Evolutionary conservation across 108 stramenopile genomes (phyloP).

Genomic region (Skeletonema grethae): DNA sequence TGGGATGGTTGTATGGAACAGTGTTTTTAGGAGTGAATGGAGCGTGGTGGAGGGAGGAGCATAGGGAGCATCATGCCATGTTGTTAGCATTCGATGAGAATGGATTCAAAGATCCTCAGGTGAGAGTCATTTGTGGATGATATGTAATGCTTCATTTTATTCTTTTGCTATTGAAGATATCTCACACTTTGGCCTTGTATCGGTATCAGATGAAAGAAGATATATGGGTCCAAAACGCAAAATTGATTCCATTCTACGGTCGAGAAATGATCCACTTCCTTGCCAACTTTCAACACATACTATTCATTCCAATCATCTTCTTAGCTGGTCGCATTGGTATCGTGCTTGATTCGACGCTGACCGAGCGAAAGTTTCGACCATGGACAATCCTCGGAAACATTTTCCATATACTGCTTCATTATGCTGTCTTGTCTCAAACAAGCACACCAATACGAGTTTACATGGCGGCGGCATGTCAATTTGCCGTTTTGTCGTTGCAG

Average conservation of each 20-base stretch:
- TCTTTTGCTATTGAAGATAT: not conserved
- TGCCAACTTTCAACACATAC: constrained; percentile 32
- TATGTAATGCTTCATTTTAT: not conserved
- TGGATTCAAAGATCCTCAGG: constrained; percentile 43
- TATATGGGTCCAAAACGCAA: constrained; percentile 31
- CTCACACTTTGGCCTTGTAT: not conserved
- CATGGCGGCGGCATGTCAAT: constrained; percentile 11
- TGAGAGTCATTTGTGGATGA: not conserved
- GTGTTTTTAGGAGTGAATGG: constrained; percentile 41
- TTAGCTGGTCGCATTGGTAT: constrained; percentile 30
- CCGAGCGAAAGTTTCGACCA: constrained; percentile 37
- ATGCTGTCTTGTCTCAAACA: constrained; percentile 25
- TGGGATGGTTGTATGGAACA: constrained; percentile 40
- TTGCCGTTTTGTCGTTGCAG: constrained; percentile 28
- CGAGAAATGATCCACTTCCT: constrained; percentile 31
- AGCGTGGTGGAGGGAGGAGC: constrained; percentile 40
- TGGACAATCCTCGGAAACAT: constrained; percentile 35
- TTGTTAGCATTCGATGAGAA: constrained; percentile 26
- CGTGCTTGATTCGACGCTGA: constrained; percentile 30
- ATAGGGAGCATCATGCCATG: constrained; percentile 37
- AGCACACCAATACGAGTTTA: constrained; percentile 14
- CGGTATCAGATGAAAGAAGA: constrained; percentile 32
- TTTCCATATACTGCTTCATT: constrained; percentile 27
- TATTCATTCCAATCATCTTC: constrained; percentile 33
- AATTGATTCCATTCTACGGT: constrained; percentile 30